Base-by-base conservation (phyloP, 306 rosid species). In the Gastrolobium bilobum region DNA sequence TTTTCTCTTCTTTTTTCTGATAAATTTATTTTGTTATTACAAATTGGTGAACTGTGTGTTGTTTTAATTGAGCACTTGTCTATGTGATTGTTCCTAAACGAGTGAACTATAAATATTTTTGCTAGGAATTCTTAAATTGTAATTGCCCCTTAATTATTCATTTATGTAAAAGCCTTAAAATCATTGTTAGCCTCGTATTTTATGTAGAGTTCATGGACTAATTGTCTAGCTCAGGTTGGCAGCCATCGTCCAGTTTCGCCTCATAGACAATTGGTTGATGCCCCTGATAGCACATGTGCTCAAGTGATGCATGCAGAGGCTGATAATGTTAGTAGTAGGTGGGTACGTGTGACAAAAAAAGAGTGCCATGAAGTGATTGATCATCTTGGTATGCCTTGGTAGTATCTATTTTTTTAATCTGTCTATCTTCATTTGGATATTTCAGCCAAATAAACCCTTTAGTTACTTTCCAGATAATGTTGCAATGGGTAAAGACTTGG, bases 161-260 rank as follows among this genome's bases (percentile, higher is more conserved):
- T n/a, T 58, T 57, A 51, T 57, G 40, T 40, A 61, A 65, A 48
- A 63, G 8, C 56, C 68, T 4, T 40, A 64, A 59, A 37, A 13
- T 56, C 43, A 53, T 44, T 37, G 6, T 33, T 43, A 81, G 60
- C 71, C 59, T 79, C 83, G 43, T 62, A 38, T 76, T 51, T 70
- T 83, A 33, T 73, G 87, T 76, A 87, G 87, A 81, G 82, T 89
- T 66, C 86, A 62, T 66, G 90, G 89, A 89, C 88, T 79, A 82
- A 81, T 82, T 82, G 80, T 78, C 85, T 84, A 34, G 85, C 67
- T 71, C 86, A 90, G 71, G 83, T 76, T 70, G 81, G 87, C 71
- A 84, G 88, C 57, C 79, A 87, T 66, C 79, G 35, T 52, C 81
- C 84, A 75, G 76, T 34, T 79, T 90, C 88, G 31, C 65, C 87